phyloP scores from a whole-genome alignment of 2,329 filamentous ascomycete genomes.

The Didymella pomorum region DNA sequence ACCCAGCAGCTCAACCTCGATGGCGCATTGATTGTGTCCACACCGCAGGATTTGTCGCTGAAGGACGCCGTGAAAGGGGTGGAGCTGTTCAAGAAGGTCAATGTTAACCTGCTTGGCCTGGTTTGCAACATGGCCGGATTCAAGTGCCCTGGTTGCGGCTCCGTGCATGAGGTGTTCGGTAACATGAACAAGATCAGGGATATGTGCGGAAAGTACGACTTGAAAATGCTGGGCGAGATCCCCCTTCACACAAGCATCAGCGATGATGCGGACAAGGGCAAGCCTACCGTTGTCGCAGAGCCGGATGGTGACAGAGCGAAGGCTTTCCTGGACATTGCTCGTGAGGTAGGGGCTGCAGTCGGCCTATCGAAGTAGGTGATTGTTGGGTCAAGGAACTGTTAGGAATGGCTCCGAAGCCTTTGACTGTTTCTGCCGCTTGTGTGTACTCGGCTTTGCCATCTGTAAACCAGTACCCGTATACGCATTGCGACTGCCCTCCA shows the following conservation, averaged over 20 bases:
- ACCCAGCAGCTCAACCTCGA: constrained; percentile 92
- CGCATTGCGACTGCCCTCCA: background rate
- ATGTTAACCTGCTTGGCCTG: constrained; percentile 81
- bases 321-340: constrained; percentile 76
- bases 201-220: constrained; percentile 74
- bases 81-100: constrained; percentile 88
- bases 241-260: constrained; percentile 88
- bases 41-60: constrained; percentile 90
- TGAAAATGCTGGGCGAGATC: constrained; percentile 87
- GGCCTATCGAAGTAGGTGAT: background rate
- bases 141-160: constrained; percentile 60
- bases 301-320: constrained; percentile 75
- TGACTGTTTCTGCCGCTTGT: background rate
- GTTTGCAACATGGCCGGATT: constrained; percentile 62
- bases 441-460: background rate
- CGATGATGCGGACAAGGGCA: constrained; percentile 84
- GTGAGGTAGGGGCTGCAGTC: constrained; percentile 50
- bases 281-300: constrained; percentile 88
- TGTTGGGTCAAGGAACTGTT: too few species aligned
- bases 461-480: background rate
- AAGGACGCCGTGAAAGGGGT: constrained; percentile 92
- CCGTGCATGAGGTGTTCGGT: constrained; percentile 53
- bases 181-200: constrained; percentile 79
- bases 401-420: background rate
- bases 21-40: constrained; percentile 87